Evolutionary conservation across 164 flowering plant genomes (phyloP), one percentile per base, ranked within the genome.

Genomic region (Stephania yunnanensis): DNA sequence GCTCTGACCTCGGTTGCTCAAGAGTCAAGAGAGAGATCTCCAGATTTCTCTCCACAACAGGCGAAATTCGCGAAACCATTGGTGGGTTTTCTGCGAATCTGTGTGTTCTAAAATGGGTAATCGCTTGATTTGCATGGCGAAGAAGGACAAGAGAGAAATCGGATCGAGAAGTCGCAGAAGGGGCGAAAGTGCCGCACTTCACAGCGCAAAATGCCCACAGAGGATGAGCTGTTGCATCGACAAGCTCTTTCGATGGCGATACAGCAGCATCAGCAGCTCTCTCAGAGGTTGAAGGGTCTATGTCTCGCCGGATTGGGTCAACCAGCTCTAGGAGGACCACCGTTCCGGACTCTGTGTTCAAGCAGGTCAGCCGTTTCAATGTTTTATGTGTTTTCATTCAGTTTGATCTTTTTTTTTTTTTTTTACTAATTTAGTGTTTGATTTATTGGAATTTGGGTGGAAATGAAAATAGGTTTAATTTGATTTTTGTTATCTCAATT

Each of bases 221-320:
- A 89, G 20, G 94, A 90, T 50, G 91, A 91, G 80, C 74, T 83
- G 1, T 66, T 91, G 81, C 91, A 88, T 72, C 74, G 83, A 45
- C 92, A 87, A 75, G 93, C 93, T 17, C 66, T 91, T 70, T 86
- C 93, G 0, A 87, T 89, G 93, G 95, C 95, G 4, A 80, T 91
- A 74, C 93, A 91, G 3, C 95, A 91, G 82, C 91, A 86, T 73
- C 88, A 86, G 69, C 73, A 86, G 69, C 73, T 86, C 63, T 89
- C 91, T 3, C 91, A 88, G 84, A 80, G 92, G 75, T 88, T 63
- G 91, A 89, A 0, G 95, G 95, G 64, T 91, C 95, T 52, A 87
- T 89, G 89, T 91, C 95, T 2, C 74, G 91, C 42, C 75, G 95
- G 68, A 83, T 88, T 17, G 95, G 91, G 65, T 85, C 89, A 3